phyloP scores from a whole-genome alignment of 495 filamentous ascomycete genomes.

The Lasiosphaeria hispida region DNA sequence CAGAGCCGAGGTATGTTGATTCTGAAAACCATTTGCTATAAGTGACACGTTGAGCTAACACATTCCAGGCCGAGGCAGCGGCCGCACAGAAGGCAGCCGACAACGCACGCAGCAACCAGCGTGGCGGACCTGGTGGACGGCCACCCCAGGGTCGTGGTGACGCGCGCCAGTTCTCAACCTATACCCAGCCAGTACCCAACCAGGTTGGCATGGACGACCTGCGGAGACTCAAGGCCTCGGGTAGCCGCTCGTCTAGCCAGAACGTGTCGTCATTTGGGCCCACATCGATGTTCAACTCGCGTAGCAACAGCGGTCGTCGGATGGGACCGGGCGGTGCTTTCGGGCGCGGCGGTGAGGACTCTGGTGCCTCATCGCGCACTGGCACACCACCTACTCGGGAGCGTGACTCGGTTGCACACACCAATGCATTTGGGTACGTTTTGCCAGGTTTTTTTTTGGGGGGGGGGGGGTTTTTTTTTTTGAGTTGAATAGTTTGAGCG shows the following conservation, averaged over 20 bases:
- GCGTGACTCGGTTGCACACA: constrained; percentile 61
- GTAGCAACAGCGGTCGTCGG: constrained; percentile 82
- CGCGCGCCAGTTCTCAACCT: constrained; percentile 69
- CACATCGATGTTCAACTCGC: constrained; percentile 70
- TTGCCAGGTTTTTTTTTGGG: constrained; percentile 5
- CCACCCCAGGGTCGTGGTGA: constrained; percentile 77
- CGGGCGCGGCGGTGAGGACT: constrained; percentile 70
- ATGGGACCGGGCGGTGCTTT: constrained; percentile 65
- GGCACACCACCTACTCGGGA: constrained; percentile 71
- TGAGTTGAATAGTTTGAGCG: constrained; percentile 22
- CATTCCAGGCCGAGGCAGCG: constrained; percentile 56
- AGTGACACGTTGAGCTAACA: constrained; percentile 15
- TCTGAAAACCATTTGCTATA: background rate
- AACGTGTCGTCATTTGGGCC: constrained; percentile 67
- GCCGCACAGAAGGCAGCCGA: constrained; percentile 68
- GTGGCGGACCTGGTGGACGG: constrained; percentile 63
- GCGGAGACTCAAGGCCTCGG: constrained; percentile 64
- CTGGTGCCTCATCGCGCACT: constrained; percentile 73
- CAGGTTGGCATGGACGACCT: constrained; percentile 88
- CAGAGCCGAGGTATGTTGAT: constrained; percentile 66
- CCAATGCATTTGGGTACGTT: constrained; percentile 88
- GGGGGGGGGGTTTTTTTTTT: too few relatives aligned
- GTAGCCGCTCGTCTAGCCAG: constrained; percentile 53
- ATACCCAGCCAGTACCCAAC: constrained; percentile 63
- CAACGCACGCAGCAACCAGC: constrained; percentile 56